A percentile compares a stretch with the other conserved stretches of the same genome.
Conservation (phyloP, 176 grass and related monocot genomes). For the Oropetium thomaeum region DNA sequence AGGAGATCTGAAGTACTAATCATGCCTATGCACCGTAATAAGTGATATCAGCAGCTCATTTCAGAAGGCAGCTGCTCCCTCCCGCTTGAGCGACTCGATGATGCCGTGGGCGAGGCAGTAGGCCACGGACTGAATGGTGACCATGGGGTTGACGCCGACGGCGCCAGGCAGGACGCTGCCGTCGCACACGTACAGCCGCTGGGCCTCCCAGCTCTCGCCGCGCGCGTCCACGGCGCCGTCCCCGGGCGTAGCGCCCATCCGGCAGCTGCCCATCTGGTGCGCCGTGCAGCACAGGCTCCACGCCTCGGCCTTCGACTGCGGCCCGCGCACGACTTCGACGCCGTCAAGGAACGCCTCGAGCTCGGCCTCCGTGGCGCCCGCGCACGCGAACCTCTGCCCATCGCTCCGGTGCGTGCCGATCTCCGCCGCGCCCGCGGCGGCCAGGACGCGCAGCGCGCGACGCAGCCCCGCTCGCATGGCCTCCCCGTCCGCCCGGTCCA, state of each 20-base stretch:
- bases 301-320: constrained; percentile 31
- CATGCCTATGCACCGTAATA: not conserved
- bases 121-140: constrained; percentile 83
- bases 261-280: constrained; percentile 88
- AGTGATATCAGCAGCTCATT: not conserved
- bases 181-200: constrained; percentile 74
- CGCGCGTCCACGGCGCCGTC: constrained; percentile 66
- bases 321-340: constrained; percentile 39
- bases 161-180: constrained; percentile 68
- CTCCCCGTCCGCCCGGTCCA: constrained; percentile 54
- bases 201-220: constrained; percentile 87
- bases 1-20: not conserved
- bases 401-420: constrained; percentile 90
- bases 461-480: constrained; percentile 55
- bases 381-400: constrained; percentile 61
- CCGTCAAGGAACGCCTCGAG: constrained; percentile 76
- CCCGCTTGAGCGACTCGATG: constrained; percentile 37
- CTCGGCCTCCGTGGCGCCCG: constrained; percentile 42
- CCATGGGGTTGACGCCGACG: constrained; percentile 86
- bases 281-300: constrained; percentile 68
- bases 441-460: constrained; percentile 59
- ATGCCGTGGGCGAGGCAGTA: constrained; percentile 75
- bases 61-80: not conserved
- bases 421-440: constrained; percentile 65
- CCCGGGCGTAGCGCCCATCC: constrained; percentile 55